phyloP scores from a whole-genome alignment of 192 early-diverging fungal genomes.

The Coemansia sp. region DNA sequence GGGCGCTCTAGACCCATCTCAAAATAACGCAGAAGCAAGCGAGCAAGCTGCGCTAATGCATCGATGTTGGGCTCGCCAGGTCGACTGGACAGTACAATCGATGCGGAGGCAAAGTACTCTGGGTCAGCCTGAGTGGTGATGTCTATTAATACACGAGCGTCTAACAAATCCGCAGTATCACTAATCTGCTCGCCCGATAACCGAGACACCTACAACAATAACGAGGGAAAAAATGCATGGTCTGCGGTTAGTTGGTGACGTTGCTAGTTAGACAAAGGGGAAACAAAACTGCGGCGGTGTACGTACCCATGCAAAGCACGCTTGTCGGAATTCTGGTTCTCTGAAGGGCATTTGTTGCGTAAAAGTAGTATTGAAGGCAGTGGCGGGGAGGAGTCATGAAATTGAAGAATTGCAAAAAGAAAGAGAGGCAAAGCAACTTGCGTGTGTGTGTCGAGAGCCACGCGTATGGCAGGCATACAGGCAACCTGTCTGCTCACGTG shows the following conservation, averaged over 20 bases:
- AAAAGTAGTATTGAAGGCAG: not conserved
- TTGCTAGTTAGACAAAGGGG: not conserved
- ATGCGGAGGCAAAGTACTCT: slow-evolving; percentile 49
- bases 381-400: slow-evolving; percentile 5
- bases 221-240: not conserved
- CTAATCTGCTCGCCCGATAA: slow-evolving; percentile 24
- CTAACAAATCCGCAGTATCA: slow-evolving; percentile 31
- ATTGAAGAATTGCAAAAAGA: not conserved
- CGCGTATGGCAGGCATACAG: not conserved
- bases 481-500: not conserved
- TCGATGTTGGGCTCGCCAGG: slow-evolving; percentile 41
- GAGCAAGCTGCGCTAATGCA: slow-evolving; percentile 50
- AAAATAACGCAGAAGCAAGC: slow-evolving; percentile 42
- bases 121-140: slow-evolving; percentile 44
- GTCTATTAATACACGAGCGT: slow-evolving; percentile 42
- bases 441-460: not conserved
- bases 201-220: slow-evolving; percentile 25
- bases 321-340: slow-evolving; percentile 33
- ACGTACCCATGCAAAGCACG: slow-evolving; percentile 39
- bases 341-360: slow-evolving; percentile 26
- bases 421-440: not conserved
- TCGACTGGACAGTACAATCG: slow-evolving; percentile 36
- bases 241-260: not conserved
- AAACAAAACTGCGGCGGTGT: not conserved
- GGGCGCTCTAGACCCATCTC: slow-evolving; percentile 27